Conservation (phyloP, 768 basidiomycete species). For the Russula brevipes region DNA sequence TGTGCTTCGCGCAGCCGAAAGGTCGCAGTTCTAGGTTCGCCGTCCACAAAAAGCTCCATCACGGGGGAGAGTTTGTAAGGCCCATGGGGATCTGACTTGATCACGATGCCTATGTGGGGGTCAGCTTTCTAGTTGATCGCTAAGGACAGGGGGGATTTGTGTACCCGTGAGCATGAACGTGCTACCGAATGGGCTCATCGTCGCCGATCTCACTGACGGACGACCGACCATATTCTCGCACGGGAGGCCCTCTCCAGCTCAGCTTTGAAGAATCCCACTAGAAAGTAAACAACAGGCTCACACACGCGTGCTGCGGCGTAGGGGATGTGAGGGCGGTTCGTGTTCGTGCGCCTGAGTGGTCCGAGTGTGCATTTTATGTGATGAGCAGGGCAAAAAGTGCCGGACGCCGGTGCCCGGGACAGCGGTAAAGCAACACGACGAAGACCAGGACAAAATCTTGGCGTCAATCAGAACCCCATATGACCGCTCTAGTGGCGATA, state of each 20-base stretch:
- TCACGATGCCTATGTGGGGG: background rate
- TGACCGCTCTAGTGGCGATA: too few species aligned
- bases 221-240: background rate
- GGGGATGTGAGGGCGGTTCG: too few species aligned
- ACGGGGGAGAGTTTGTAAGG: slow-evolving; percentile 5
- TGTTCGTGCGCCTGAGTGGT: too few species aligned
- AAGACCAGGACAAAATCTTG: too few species aligned
- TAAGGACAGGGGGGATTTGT: background rate
- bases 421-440: too few species aligned
- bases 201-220: background rate
- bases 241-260: background rate
- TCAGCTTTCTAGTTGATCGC: background rate
- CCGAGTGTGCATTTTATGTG: too few species aligned
- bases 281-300: background rate
- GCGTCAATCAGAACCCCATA: too few species aligned
- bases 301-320: too few species aligned
- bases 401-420: too few species aligned
- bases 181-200: background rate
- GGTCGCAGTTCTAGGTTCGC: background rate
- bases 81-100: slow-evolving; percentile 8
- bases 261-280: background rate
- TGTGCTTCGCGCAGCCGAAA: slow-evolving; percentile 7
- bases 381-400: too few species aligned
- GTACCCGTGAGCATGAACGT: background rate
- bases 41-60: slow-evolving; percentile 12